Evolutionary conservation across 2,329 filamentous ascomycete genomes (phyloP), one percentile per base, ranked within the genome.

Genomic region (Diaporthe citriasiana): DNA sequence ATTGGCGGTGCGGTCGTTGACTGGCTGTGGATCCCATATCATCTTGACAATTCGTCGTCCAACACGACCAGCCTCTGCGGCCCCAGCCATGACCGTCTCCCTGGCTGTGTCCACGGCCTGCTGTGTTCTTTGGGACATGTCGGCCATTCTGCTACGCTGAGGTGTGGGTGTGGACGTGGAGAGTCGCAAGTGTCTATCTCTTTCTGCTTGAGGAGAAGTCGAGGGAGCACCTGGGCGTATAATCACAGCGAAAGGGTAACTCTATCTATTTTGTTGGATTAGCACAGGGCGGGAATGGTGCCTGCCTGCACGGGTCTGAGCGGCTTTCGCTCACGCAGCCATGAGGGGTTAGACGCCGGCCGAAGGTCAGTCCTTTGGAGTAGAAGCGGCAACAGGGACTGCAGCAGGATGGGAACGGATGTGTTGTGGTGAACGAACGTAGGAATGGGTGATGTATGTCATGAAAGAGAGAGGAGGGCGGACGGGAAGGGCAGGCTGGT

Each of bases 11-110:
- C 91, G 87, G 81, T 97, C 92, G 84, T 98, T 98, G 76, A 89
- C 91, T 8, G 95, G 95, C 77, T 95, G 92, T 0, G 95, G 95
- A 79, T 98, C 95, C 93, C 95, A 98, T 80, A 98, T 93, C 85
- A 94, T 95, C 84, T 96, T 94, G 75, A 98, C 92, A 78, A 98
- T 91, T 76, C 93, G 93, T 83, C 94, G 94, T 81, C 92, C 91
- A 75, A 88, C 88, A 78, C 93, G 93, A 78, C 93, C 90, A 75
- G 97, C 91, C 68, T 82, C 82, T 47, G 79, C 80, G 25, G 79
- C 78, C 25, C 79, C 79, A 47, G 86, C 85, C 76, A 87, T 82
- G 19, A 82, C 81, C 35, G 78, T 79, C 73, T 84, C 82, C 81
- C 84, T 82, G 35, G 78, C 78, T 77, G 79, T 75, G 70, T 50